Base-by-base conservation (phyloP, 805 yeast species). In the Dipodascus geniculatus region DNA sequence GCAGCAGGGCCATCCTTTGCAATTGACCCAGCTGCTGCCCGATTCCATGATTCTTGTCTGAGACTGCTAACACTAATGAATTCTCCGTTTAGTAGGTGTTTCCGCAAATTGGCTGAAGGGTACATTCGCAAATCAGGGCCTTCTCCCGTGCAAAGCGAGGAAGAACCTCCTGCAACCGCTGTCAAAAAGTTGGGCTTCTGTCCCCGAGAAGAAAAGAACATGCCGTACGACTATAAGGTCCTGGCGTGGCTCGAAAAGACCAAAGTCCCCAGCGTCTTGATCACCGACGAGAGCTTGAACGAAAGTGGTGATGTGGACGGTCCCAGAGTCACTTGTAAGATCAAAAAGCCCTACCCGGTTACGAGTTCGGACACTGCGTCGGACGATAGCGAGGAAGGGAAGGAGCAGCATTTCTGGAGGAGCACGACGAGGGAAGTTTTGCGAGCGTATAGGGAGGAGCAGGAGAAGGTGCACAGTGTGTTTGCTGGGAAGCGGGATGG, bases 201-300 rank as follows among this genome's bases (percentile, higher is more conserved):
- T 23, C 55, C 55, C 2, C 49, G 55, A 14, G 52, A 53, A 47
- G 53, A 53, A 24, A 50, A 53, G 17, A 51, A 44, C 28, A 53
- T 53, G 55, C 47, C 55, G 3, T 53, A 33, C 22, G 14, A 48
- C 17, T 31, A 52, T 50, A 53, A 53, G 17, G 55, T 53, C 17
- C 49, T 44, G 28, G 31, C 44, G 16, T 53, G 55, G 55, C 47
- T 53, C 19, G 48, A 51, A 33, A 48, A 52, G 11, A n/a, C 47
- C 20, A 19, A 22, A 11, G 50, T 22, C 16, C 53, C 53, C 8
- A 22, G 17, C 20, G 19, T n/a, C 4, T 6, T 38, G 8, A 38
- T 38, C 14, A 11, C 44, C 8, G 44, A 38, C 44, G 44, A 38
- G 19, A 38, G 20, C 19, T 11, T 28, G 9, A 28, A 28, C 11